A percentile compares a stretch with the other conserved stretches of the same genome.
Evolutionary conservation across 257 asterid genomes (phyloP).

Genomic region (Gentiana straminea): DNA sequence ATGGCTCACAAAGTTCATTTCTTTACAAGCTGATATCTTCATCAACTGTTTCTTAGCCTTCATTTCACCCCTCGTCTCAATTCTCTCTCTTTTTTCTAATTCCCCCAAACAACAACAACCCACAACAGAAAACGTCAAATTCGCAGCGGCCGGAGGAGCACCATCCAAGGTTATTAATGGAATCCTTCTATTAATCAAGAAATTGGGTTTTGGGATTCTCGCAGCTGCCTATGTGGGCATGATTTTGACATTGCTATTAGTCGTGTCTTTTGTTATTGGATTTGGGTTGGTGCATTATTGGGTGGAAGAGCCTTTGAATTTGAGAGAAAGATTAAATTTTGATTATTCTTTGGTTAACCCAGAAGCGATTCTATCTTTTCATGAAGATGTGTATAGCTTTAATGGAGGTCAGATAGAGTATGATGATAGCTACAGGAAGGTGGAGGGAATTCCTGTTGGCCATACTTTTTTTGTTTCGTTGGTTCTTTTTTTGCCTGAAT

Average conservation of each 20-base stretch:
- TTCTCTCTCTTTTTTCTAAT: slow-evolving; percentile 10
- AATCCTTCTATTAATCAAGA: slow-evolving; percentile 25
- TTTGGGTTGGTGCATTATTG: slow-evolving; percentile 46
- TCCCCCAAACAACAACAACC: slow-evolving; percentile 11
- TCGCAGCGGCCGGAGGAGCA: slow-evolving; percentile 8
- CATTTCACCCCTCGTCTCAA: slow-evolving; percentile 10
- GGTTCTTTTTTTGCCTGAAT: slow-evolving; percentile 67
- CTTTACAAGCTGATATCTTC: slow-evolving; percentile 25
- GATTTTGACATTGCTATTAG: slow-evolving; percentile 28
- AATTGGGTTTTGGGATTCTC: slow-evolving; percentile 40
- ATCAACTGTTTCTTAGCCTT: slow-evolving; percentile 18
- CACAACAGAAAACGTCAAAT: slow-evolving; percentile 3
- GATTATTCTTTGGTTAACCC: slow-evolving; percentile 59
- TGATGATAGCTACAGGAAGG: not conserved
- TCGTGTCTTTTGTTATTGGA: slow-evolving; percentile 41
- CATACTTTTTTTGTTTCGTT: slow-evolving; percentile 60
- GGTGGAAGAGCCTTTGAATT: slow-evolving; percentile 60
- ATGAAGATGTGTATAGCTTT: slow-evolving; percentile 5
- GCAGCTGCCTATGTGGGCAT: slow-evolving; percentile 55
- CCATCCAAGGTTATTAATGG: slow-evolving; percentile 13
- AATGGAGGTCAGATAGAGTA: not conserved
- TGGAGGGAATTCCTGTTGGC: slow-evolving; percentile 35
- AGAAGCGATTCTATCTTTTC: slow-evolving; percentile 29
- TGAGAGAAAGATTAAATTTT: slow-evolving; percentile 41
- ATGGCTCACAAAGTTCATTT: slow-evolving; percentile 27